Evolutionary conservation across 306 rosid species (phyloP).

Genomic region (Lagenaria siceraria): DNA sequence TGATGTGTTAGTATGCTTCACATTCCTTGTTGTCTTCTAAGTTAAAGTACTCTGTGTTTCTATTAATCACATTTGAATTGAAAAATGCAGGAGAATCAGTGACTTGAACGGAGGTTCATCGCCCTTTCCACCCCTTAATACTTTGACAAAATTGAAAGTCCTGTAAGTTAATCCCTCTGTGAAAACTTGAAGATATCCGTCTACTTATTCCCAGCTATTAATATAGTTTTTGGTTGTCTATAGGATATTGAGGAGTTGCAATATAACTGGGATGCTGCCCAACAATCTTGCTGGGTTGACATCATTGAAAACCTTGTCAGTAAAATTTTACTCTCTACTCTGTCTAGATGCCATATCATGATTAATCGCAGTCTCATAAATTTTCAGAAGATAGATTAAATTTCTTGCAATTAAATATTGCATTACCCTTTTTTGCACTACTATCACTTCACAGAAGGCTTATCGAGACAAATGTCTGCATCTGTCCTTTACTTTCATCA

Average conservation of each 20-base stretch:
- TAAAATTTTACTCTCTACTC: background rate
- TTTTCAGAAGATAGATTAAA: background rate
- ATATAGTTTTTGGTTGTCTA: constrained; percentile 4
- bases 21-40: background rate
- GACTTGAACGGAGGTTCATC: constrained; percentile 51
- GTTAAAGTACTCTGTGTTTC: background rate
- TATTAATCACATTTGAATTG: background rate
- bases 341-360: background rate
- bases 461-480: background rate
- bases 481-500: background rate
- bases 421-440: background rate
- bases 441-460: background rate
- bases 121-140: constrained; percentile 31
- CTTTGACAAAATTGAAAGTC: constrained; percentile 16
- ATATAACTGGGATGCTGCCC: constrained; percentile 42
- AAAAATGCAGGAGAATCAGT: constrained; percentile 52
- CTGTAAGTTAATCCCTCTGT: constrained; percentile 33
- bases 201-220: background rate
- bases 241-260: constrained; percentile 73
- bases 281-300: constrained; percentile 20
- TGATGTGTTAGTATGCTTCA: constrained; percentile 42
- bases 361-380: background rate
- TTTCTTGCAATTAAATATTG: background rate
- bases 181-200: background rate
- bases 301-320: constrained; percentile 37